Evolutionary conservation across 2,329 filamentous ascomycete genomes (phyloP).

Genomic region (Venturia carpophila): DNA sequence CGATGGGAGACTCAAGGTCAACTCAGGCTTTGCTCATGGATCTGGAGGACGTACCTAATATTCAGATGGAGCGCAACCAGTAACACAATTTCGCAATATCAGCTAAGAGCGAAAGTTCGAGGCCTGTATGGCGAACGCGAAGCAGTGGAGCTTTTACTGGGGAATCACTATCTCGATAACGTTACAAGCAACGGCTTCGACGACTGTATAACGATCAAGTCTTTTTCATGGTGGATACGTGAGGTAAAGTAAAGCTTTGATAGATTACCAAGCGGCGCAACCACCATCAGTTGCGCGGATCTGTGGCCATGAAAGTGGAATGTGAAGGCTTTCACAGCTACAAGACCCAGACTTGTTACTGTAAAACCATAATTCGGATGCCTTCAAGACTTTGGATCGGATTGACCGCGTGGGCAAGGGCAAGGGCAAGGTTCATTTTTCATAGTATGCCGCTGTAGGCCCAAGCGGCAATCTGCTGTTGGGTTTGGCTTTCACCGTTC

Average conservation of each 20-base stretch:
- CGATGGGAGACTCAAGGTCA: too few species aligned
- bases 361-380: background rate
- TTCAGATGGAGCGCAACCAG: too few species aligned
- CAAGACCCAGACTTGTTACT: background rate
- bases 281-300: background rate
- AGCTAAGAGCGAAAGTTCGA: too few species aligned
- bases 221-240: background rate
- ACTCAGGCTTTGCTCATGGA: too few species aligned
- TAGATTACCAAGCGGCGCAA: background rate
- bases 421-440: background rate
- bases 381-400: background rate
- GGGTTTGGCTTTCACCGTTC: background rate
- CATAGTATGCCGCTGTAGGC: background rate
- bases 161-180: background rate
- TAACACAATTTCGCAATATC: too few species aligned
- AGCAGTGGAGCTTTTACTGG: too few species aligned
- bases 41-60: too few species aligned
- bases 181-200: too few species aligned
- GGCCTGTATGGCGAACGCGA: too few species aligned
- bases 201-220: background rate
- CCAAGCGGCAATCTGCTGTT: background rate
- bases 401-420: background rate
- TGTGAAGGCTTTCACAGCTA: background rate
- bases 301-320: background rate
- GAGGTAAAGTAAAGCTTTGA: background rate